These are phyloP conservation scores for Xylaria bambusicola DNA, from an alignment of 495 filamentous ascomycete genomes.

Conservation along the genomic window DNA sequence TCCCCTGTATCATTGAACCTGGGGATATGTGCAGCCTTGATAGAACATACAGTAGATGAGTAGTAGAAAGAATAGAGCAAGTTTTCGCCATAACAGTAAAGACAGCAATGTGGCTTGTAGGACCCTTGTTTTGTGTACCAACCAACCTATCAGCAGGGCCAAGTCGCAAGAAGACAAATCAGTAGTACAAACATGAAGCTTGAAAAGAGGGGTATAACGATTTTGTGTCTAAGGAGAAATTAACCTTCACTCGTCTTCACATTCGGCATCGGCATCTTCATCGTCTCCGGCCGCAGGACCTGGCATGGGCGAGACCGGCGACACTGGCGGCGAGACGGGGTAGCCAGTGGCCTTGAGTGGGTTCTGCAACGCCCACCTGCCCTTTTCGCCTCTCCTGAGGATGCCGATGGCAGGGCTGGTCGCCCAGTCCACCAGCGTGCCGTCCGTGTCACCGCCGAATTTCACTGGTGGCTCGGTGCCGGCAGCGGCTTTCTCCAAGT, in stretches of 20 bases:
- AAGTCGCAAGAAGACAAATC: constrained; percentile 13
- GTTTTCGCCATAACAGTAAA: background rate
- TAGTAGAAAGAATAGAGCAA: background rate
- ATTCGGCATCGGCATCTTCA: constrained; percentile 34
- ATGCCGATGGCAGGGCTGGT: constrained; percentile 40
- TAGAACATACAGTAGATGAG: no score
- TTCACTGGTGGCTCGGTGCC: constrained; percentile 34
- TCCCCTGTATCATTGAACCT: background rate
- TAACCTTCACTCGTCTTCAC: constrained; percentile 29
- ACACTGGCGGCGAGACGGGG: no score
- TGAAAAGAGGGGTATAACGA: constrained; percentile 7
- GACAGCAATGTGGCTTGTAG: background rate
- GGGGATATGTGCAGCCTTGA: background rate
- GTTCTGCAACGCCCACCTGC: constrained; percentile 34
- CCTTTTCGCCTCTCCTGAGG: constrained; percentile 33
- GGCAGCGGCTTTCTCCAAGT: constrained; percentile 62
- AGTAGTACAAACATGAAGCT: background rate
- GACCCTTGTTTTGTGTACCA: constrained; percentile 9
- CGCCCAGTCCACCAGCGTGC: constrained; percentile 50
- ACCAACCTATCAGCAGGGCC: background rate
- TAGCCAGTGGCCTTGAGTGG: constrained; percentile 32
- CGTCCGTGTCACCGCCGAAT: constrained; percentile 42
- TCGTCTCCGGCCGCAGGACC: constrained; percentile 18
- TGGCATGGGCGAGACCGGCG: background rate
- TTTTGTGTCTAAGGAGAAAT: background rate